A percentile compares a stretch with the other conserved stretches of the same genome.
phyloP scores from a whole-genome alignment of 495 filamentous ascomycete species.

The Diplogelasinospora grovesii region DNA sequence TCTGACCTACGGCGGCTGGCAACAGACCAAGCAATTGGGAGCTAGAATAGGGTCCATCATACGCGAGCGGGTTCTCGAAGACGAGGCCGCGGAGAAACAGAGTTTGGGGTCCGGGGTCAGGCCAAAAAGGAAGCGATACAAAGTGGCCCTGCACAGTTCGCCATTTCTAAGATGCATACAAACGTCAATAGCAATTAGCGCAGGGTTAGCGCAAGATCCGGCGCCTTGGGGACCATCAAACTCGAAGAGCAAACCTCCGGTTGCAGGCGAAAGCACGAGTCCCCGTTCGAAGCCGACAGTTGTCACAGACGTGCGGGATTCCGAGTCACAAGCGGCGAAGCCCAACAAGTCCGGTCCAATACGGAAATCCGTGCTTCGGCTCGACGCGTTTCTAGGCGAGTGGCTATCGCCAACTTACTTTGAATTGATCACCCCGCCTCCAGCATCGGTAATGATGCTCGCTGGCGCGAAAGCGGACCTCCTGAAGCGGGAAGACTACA shows the following conservation, averaged over 20 bases:
- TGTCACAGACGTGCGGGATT: constrained; percentile 4
- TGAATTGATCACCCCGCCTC: constrained; percentile 83
- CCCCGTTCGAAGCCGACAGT: constrained; percentile 10
- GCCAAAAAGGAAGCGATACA: constrained; percentile 54
- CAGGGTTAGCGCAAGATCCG: constrained; percentile 71
- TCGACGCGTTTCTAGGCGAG: constrained; percentile 92
- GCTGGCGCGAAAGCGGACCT: constrained; percentile 80
- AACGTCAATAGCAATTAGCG: constrained; percentile 81
- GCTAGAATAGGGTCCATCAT: constrained; percentile 71
- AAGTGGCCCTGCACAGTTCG: constrained; percentile 81
- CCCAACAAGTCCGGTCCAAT: constrained; percentile 8
- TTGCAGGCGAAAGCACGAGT: constrained; percentile 5
- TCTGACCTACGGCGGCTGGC: constrained; percentile 91
- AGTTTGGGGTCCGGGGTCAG: constrained; percentile 8
- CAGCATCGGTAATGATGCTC: constrained; percentile 77
- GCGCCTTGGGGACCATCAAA: constrained; percentile 23
- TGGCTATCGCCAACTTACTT: constrained; percentile 94
- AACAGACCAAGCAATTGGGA: constrained; percentile 72
- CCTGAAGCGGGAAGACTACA: constrained; percentile 60
- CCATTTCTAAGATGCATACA: constrained; percentile 91
- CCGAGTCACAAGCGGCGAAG: neutral
- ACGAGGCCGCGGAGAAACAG: constrained; percentile 23
- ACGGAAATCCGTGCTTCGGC: constrained; percentile 58
- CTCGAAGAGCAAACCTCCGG: constrained; percentile 12
- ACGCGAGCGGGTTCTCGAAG: constrained; percentile 36